Evolutionary conservation across 495 filamentous ascomycete genomes (phyloP), one percentile per base, ranked within the genome.

Genomic region (Annulohypoxylon maeteangense): DNA sequence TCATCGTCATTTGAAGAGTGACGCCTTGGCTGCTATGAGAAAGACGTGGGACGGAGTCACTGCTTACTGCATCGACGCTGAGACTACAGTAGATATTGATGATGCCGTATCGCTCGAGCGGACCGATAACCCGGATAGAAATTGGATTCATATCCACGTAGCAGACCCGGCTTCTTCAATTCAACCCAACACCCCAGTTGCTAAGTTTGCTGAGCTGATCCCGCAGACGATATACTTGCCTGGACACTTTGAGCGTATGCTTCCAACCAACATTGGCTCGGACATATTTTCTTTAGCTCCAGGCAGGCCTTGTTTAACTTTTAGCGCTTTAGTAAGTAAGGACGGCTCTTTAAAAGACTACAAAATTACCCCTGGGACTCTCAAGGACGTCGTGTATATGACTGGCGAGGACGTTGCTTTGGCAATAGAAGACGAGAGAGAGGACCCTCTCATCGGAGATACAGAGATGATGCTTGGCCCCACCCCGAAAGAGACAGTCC

Each of bases 101-200:
- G 95, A 98, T 75, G 95, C 92, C 22, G 79, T 98, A 7, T 97
- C 94, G 1, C 65, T 98, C 7, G 92, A 95, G 75, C 79, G 78
- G 8, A 84, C 91, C 1, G 81, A 83, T 0, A 79, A 81, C 12
- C 76, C 81, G 1, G 83, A 84, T 3, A 87, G 90, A 14, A 91
- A 87, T 72, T 98, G 96, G 96, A 81, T 98, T 31, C 93, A 92
- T 74, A 78, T 96, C 10, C 95, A 99, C 75, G 84, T 97, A 36
- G 95, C 96, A n/a, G 95, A 98, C 74, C 96, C 95, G 1, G 91
- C 94, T 3, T 92, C 95, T n/a, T 91, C 91, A 70, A 84, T 98
- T 59, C 47, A 75, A 1, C 85, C 84, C 11, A 82, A 89, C 16
- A 81, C 88, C 50, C 74, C 80, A 10, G 76, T 92, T 14, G 88